Base-by-base conservation (phyloP, 2,329 filamentous ascomycete genomes). In the Dactylellina leptospora region DNA sequence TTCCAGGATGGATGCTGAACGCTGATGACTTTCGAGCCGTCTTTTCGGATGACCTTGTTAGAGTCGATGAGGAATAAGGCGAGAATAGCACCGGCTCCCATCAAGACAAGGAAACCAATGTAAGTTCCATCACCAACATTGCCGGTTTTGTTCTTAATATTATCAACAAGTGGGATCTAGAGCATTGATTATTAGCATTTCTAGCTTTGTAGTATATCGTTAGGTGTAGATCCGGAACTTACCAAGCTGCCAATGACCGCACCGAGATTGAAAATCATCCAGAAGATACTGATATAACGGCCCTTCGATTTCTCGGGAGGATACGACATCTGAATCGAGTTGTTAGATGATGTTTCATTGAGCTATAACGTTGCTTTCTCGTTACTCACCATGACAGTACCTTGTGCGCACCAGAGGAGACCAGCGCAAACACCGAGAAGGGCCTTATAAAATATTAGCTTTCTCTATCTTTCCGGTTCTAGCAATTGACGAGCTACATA, bases 211-310 rank as follows among this genome's bases (percentile, higher is more conserved):
- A 4, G 11, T 51, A 13, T 10, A 18, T 4, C 16, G 10, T 28
- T 10, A 2, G 9, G n/a, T n/a, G n/a, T n/a, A n/a, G n/a, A n/a
- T 1, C 18, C 30, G 13, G 1, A 61, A 78, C 81, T 76, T 78
- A 84, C 81, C 76, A 88, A 80, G 77, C 88, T 87, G 74, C 93
- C 93, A 79, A 97, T 91, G 73, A 96, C 92, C 77, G 88, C 92
- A 76, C 93, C 93, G 69, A 93, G 80, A 81, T 96, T 96, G 84
- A 96, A 97, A 77, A 97, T 96, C 79, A 92, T 88, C 93, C 93
- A 96, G 82, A 96, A 96, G 82, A 87, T 88, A 72, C 90, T 90
- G 79, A 96, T 96, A 80, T 92, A 96, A 70, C 88, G 88, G 45
- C 93, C 93, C 83, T 96, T 96, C 74, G 87, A 86, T 30, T 86